Percentiles rank a stretch among this genome's conserved stretches.
phyloP scores from a whole-genome alignment of 305 asterid genomes.

The Withania somnifera region DNA sequence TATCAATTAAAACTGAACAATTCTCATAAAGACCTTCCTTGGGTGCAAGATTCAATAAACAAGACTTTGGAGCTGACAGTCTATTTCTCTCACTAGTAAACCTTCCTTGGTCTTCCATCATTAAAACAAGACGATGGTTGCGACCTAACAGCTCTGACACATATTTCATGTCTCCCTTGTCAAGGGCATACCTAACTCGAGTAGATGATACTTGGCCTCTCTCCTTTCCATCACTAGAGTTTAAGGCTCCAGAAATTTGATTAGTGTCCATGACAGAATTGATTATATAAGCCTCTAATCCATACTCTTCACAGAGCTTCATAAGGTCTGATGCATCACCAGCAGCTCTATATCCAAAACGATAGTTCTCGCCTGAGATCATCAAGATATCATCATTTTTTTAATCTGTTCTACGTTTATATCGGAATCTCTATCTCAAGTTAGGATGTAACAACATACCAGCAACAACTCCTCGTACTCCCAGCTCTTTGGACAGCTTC shows the following conservation, averaged over 20 bases:
- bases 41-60: constrained; percentile 82
- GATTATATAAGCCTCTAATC: constrained; percentile 57
- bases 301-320: constrained; percentile 54
- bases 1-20: constrained; percentile 42
- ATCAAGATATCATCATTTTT: background rate
- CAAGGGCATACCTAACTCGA: constrained; percentile 72
- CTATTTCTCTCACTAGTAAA: constrained; percentile 22
- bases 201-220: constrained; percentile 93
- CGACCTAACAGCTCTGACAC: constrained; percentile 83
- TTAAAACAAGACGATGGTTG: constrained; percentile 53
- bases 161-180: constrained; percentile 68
- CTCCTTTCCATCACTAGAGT: constrained; percentile 35
- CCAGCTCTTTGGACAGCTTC: constrained; percentile 68
- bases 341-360: constrained; percentile 79
- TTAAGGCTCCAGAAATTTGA: constrained; percentile 20
- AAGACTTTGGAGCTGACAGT: constrained; percentile 51
- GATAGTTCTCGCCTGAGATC: constrained; percentile 71
- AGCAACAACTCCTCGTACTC: constrained; percentile 84
- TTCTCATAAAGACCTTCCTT: constrained; percentile 58
- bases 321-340: constrained; percentile 69
- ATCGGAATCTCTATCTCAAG: background rate
- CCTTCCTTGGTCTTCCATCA: constrained; percentile 19
- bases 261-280: constrained; percentile 72
- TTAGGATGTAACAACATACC: constrained; percentile 32
- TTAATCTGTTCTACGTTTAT: background rate